Conservation (phyloP, 2,329 filamentous ascomycete genomes). For the Penicillium digitatum region DNA sequence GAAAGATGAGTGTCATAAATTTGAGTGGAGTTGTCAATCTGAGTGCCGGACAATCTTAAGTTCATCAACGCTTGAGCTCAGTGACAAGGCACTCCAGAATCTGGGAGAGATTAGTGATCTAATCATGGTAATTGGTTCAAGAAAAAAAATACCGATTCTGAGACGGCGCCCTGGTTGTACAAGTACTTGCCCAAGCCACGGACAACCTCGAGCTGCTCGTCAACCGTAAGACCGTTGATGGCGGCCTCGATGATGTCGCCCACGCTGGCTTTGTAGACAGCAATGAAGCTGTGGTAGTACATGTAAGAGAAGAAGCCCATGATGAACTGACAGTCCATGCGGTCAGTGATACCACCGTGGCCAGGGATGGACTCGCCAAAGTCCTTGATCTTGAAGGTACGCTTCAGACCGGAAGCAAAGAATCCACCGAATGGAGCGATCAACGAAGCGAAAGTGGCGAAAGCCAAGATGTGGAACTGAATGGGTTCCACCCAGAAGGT, state of each 20-base stretch:
- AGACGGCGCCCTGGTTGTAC: slow-evolving; percentile 59
- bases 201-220: slow-evolving; percentile 82
- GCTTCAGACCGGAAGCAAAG: slow-evolving; percentile 95
- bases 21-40: slow-evolving; percentile 9
- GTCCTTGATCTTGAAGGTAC: slow-evolving; percentile 99
- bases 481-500: slow-evolving; percentile 78
- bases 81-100: slow-evolving; percentile 37
- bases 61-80: slow-evolving; percentile 35
- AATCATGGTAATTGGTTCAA: neutral
- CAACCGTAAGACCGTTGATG: slow-evolving; percentile 79
- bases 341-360: slow-evolving; percentile 95
- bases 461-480: slow-evolving; percentile 85
- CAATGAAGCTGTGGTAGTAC: slow-evolving; percentile 98
- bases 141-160: slow-evolving; percentile 47
- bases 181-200: slow-evolving; percentile 60
- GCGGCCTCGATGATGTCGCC: slow-evolving; percentile 86
- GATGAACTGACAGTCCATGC: slow-evolving; percentile 99
- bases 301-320: slow-evolving; percentile 99
- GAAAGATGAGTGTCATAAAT: slow-evolving; percentile 16
- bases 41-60: slow-evolving; percentile 1
- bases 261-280: slow-evolving; percentile 76
- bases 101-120: slow-evolving; percentile 24
- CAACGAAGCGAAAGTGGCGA: slow-evolving; percentile 90
- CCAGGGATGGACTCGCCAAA: slow-evolving; percentile 98
- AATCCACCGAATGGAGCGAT: slow-evolving; percentile 98